Conservation (phyloP, 2,329 filamentous ascomycete genomes). For the Fusarium penzigii region DNA sequence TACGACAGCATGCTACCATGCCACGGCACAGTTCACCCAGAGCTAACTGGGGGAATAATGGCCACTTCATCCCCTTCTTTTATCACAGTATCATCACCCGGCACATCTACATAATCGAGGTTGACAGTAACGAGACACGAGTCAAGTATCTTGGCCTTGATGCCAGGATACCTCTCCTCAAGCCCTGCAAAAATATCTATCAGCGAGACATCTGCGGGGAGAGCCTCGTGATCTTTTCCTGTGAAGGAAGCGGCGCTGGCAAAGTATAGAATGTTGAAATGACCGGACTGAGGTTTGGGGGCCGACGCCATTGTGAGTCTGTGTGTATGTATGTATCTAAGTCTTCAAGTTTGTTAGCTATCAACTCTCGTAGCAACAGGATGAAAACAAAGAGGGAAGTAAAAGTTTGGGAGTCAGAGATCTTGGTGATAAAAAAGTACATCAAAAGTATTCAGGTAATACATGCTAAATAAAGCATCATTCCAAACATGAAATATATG, state of each 20-base stretch:
- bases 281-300: slow-evolving; percentile 55
- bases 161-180: slow-evolving; percentile 70
- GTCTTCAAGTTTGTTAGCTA: slow-evolving; percentile 23
- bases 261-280: slow-evolving; percentile 83
- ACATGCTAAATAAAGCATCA: slow-evolving; percentile 59
- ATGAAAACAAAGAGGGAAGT: slow-evolving; percentile 5
- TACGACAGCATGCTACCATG: background rate
- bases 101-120: slow-evolving; percentile 75
- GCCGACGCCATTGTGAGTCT: slow-evolving; percentile 35
- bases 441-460: slow-evolving; percentile 61
- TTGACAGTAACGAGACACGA: slow-evolving; percentile 80
- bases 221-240: slow-evolving; percentile 62
- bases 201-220: slow-evolving; percentile 67
- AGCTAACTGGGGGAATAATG: slow-evolving; percentile 86
- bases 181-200: slow-evolving; percentile 65
- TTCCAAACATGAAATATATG: slow-evolving; percentile 32
- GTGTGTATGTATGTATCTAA: background rate
- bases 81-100: slow-evolving; percentile 55
- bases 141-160: slow-evolving; percentile 66
- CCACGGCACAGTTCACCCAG: slow-evolving; percentile 55
- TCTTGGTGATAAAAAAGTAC: slow-evolving; percentile 68
- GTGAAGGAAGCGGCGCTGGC: slow-evolving; percentile 73
- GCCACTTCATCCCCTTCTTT: slow-evolving; percentile 79
- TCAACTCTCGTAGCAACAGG: slow-evolving; percentile 1
- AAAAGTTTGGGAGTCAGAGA: slow-evolving; percentile 57